Evolutionary conservation across 306 rosid species (phyloP), one percentile per base, ranked within the genome.

Genomic region (Castanospermum australe): DNA sequence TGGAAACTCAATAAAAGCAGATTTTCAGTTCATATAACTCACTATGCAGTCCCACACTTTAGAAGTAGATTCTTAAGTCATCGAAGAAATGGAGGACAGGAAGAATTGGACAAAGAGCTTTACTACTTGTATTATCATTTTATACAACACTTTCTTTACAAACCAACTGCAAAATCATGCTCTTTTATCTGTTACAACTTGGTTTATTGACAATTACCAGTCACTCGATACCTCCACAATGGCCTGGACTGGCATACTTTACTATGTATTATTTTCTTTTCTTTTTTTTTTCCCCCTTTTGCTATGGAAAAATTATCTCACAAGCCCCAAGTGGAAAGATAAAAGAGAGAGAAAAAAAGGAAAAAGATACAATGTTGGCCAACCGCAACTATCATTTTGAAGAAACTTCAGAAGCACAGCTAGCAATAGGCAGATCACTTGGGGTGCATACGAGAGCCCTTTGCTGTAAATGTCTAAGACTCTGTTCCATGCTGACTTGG

Each of bases 401-500:
- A 85, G 99, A 66, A 68, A 95, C 98, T 84, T 92, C 89, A 75
- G 99, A 91, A 67, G 91, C 84, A 86, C 92, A 86, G 24, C 76
- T 83, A 50, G 80, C 81, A 69, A 92, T 83, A 50, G 97, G 97
- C 39, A 89, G 83, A 85, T 95, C 97, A 86, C 85, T 82, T 18
- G 98, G 94, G 28, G 97, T 89, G 89, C 97, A 91, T 52, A 95
- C 97, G 24, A 95, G 90, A 73, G 98, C 99, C 85, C 99, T 85
- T 79, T 85, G 91, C 86, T 95, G 99, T 35, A 94, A 85, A 88
- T 95, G 99, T 56, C 96, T 87, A 79, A 95, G 81, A 80, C 99
- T 95, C 75, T 95, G 98, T 36, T 95, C 98, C 99, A 95, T 95
- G 86, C 99, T 95, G 35, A 95, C 98, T 90, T 95, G 99, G 30